Evolutionary conservation across 2,329 filamentous ascomycete genomes (phyloP), one percentile per base, ranked within the genome.

Genomic region (Fusarium sp.): DNA sequence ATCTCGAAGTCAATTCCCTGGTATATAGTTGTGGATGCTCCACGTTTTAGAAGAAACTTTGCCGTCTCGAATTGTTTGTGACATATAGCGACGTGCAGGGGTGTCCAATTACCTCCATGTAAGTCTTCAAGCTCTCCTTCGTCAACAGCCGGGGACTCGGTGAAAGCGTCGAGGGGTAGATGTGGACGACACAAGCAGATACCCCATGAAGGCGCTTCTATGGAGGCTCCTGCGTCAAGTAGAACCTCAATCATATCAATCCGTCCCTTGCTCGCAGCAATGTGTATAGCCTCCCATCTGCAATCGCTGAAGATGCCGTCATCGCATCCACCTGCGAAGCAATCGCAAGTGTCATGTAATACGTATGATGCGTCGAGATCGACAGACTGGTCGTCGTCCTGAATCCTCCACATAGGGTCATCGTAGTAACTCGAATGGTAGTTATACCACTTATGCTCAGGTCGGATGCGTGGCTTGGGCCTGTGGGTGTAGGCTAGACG

Each of bases 291-390:
- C 43, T 71, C 65, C 72, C 72, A 74, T 33, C 69, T 67, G 33
- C 72, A 74, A 48, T 74, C 72, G 50, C 71, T 74, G 53, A 74
- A 74, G 30, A 74, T 74, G 28, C 72, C 72, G 20, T 74, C 72
- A 37, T 74, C 72, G 58, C 72, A 74, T 13, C 71, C 72, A 41
- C 62, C 68, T 40, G 59, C 69, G 49, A 74, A 74, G 55, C 72
- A 74, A 47, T 68, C 71, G 63, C 72, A 74, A 13, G 61, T 39
- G 11, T 74, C 63, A 50, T 74, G 72, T 32, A 59, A 40, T 22
- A 74, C 65, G 56, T 72, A 74, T 22, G 64, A 60, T 45, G 67
- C 39, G 37, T 74, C 70, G 26, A 74, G 60, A 33, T 74, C 71
- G n/a, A 74, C 72, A 32, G 72, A 74, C 19, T 70, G 60, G 26